Evolutionary conservation across 176 grass and related monocot genomes (phyloP).

Genomic region (Oryza meridionalis): DNA sequence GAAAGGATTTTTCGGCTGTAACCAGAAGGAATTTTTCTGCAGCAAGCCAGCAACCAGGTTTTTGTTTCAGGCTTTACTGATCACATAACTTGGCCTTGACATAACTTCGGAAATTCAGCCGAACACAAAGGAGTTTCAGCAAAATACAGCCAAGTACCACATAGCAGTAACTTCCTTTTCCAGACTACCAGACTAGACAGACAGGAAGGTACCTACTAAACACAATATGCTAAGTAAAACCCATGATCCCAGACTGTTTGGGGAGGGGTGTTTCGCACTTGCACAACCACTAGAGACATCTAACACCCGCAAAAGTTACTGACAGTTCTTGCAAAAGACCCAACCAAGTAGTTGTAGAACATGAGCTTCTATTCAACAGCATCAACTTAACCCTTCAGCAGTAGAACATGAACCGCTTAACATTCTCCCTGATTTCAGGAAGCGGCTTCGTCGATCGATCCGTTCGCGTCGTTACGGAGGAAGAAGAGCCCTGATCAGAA

Average conservation of each 20-base stretch:
- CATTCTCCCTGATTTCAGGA: slow-evolving; percentile 58
- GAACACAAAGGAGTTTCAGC: not conserved
- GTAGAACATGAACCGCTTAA: slow-evolving; percentile 80
- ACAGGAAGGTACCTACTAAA: not conserved
- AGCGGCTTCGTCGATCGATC: slow-evolving; percentile 43
- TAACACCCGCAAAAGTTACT: not conserved
- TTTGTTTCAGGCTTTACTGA: not conserved
- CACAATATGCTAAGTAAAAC: not conserved
- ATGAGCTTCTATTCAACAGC: slow-evolving; percentile 46
- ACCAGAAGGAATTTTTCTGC: not conserved
- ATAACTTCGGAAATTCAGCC: not conserved
- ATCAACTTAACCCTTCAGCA: slow-evolving; percentile 42
- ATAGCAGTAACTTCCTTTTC: not conserved
- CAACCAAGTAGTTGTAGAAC: slow-evolving; percentile 72
- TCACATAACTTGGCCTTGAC: too few species aligned
- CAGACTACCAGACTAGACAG: not conserved
- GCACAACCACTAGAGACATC: not conserved
- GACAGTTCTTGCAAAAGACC: not conserved
- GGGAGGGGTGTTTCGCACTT: not conserved
- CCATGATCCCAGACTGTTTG: not conserved
- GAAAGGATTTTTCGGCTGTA: not conserved
- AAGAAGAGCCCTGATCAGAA: slow-evolving; percentile 45
- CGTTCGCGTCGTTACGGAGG: not conserved
- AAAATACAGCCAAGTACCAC: not conserved
- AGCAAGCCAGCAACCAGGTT: not conserved